Evolutionary conservation across 2,329 filamentous ascomycete species (phyloP).

Genomic region (Aspergillus neoniger): DNA sequence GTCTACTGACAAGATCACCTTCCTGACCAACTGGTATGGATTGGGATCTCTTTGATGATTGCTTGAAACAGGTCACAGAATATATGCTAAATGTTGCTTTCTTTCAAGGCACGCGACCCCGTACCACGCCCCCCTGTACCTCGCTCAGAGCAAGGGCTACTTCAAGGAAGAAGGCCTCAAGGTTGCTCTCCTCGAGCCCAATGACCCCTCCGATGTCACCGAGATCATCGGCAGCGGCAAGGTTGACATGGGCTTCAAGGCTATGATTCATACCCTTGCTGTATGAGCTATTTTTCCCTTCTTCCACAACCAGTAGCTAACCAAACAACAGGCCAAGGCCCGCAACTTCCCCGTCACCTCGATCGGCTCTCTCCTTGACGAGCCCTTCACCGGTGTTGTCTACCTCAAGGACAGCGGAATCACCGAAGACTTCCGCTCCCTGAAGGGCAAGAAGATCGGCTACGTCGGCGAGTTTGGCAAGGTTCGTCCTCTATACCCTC

Average conservation of each 20-base stretch:
- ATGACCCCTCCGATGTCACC: slow-evolving; percentile 79
- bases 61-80: slow-evolving; percentile 6
- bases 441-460: slow-evolving; percentile 75
- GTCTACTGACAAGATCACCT: slow-evolving; percentile 83
- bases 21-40: slow-evolving; percentile 77
- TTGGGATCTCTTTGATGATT: slow-evolving; percentile 8
- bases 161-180: slow-evolving; percentile 75
- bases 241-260: slow-evolving; percentile 77
- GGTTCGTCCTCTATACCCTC: slow-evolving; percentile 29
- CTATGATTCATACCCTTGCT: slow-evolving; percentile 80
- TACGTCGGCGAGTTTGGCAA: slow-evolving; percentile 81
- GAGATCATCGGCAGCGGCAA: slow-evolving; percentile 77
- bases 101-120: slow-evolving; percentile 71
- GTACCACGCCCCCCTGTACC: slow-evolving; percentile 76
- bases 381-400: slow-evolving; percentile 77
- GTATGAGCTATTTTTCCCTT: slow-evolving; percentile 43
- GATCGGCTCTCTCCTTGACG: slow-evolving; percentile 73
- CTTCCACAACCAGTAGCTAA: not conserved
- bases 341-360: slow-evolving; percentile 72
- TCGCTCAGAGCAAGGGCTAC: slow-evolving; percentile 74
- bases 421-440: slow-evolving; percentile 71
- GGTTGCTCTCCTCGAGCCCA: slow-evolving; percentile 74
- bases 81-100: slow-evolving; percentile 31
- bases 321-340: slow-evolving; percentile 63
- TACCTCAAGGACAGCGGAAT: slow-evolving; percentile 75